A percentile compares a stretch with the other conserved stretches of the same genome.
Evolutionary conservation across 1,139 yeast species (phyloP).

Genomic region (Hyphopichia buzzinii): DNA sequence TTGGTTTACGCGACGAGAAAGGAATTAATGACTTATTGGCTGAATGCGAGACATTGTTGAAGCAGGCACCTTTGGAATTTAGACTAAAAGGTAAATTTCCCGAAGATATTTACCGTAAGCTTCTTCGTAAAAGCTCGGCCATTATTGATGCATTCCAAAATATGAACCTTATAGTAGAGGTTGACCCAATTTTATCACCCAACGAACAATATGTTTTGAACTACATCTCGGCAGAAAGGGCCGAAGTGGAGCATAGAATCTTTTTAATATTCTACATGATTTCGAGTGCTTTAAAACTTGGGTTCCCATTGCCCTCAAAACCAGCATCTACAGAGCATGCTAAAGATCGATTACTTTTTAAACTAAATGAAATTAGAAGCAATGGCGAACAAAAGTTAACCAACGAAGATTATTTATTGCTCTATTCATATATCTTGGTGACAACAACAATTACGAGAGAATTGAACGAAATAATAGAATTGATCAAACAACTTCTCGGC

Average conservation of each 20-base stretch:
- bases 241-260: constrained; percentile 67
- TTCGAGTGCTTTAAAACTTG: constrained; percentile 72
- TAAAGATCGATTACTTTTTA: constrained; percentile 63
- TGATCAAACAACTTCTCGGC: constrained; percentile 61
- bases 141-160: constrained; percentile 77
- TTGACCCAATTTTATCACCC: constrained; percentile 53
- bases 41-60: constrained; percentile 58
- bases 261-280: constrained; percentile 75
- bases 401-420: constrained; percentile 69
- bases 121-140: constrained; percentile 57
- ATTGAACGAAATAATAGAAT: constrained; percentile 53
- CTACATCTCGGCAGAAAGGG: constrained; percentile 57
- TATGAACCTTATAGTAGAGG: constrained; percentile 62
- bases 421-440: constrained; percentile 73
- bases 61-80: constrained; percentile 75
- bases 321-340: constrained; percentile 81
- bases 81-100: constrained; percentile 78
- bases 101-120: constrained; percentile 42
- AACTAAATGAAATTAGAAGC: constrained; percentile 53
- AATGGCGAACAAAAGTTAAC: constrained; percentile 26
- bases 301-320: constrained; percentile 73
- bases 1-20: constrained; percentile 53
- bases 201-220: constrained; percentile 58
- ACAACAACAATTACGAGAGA: constrained; percentile 67
- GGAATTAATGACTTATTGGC: constrained; percentile 57